phyloP scores from a whole-genome alignment of 495 filamentous ascomycete genomes.

The Xylaria castorea region DNA sequence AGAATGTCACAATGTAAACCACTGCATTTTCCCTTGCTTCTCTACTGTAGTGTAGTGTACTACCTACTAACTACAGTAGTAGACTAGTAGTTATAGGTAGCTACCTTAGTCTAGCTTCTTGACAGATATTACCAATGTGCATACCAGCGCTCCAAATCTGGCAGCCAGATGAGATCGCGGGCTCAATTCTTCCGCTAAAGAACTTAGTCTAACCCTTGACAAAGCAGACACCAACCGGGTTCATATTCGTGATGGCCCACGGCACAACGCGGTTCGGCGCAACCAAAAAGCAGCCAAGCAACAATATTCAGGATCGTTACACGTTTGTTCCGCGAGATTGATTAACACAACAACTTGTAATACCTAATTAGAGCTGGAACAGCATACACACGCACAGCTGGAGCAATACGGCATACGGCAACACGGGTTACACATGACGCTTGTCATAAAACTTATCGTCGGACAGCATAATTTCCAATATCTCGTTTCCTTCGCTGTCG shows the following conservation, averaged over 20 bases:
- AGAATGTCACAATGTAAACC: background rate
- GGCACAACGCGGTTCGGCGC: conserved; percentile 13
- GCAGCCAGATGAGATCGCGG: background rate
- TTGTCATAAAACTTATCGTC: conserved; percentile 5
- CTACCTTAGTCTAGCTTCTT: too few relatives aligned
- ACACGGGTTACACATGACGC: background rate
- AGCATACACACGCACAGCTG: background rate
- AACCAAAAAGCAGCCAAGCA: conserved; percentile 1
- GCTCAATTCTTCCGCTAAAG: background rate
- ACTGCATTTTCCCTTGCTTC: background rate
- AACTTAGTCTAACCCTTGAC: background rate
- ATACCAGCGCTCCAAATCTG: background rate
- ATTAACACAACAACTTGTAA: background rate
- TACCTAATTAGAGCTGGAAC: background rate
- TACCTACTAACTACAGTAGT: too few relatives aligned
- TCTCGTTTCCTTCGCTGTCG: background rate
- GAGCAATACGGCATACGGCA: background rate
- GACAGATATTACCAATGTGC: background rate
- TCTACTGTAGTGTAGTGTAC: background rate
- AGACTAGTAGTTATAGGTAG: too few relatives aligned
- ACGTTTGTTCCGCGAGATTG: background rate
- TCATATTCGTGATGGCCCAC: conserved; percentile 12
- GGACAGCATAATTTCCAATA: background rate
- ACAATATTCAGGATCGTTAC: background rate
- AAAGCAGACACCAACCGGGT: conserved; percentile 3